Base-by-base conservation (phyloP, 1,284 basidiomycete species). In the Malassezia japonica region DNA sequence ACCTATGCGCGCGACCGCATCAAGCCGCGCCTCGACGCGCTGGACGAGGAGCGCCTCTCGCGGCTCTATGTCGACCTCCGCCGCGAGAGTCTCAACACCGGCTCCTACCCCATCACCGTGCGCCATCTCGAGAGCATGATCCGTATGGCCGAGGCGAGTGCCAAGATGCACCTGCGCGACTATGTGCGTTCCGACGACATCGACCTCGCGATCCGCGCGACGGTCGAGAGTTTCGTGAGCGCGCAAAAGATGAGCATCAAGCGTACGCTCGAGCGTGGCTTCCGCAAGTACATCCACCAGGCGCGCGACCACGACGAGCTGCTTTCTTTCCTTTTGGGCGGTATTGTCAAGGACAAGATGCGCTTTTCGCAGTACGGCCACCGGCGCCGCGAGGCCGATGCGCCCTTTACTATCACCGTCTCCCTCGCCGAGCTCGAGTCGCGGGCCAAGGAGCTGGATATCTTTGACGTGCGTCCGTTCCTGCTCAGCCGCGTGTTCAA, bases 41-140 rank as follows among this genome's bases (percentile, higher is more conserved):
- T 98, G 58, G 94, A 99, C 75, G 86, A 92, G 74, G 90, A 96
- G 72, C 96, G 96, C 74, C 80, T 98, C 15, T 79, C 90, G 8
- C 80, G 83, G n/a, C 80, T 99, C 37, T 98, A 94, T 74, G 84
- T 88, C n/a, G 94, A 99, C 72, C 80, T 99, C 34, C 83, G 94
- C 43, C 84, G 90, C 57, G 94, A 99, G 74, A 95, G 90, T 2
- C 79, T 92, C 60, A 88, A 89, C 13, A 99, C 94, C 1, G 92
- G 92, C 29, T 95, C 89, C 18, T 95, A 88, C 77, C 92, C 92
- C 3, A 95, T 99, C 73, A 99, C 94, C 4, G 87, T 98, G 40
- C 86, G 94, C 59, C 94, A 96, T 71, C 76, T 99, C 55, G 94
- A 99, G 76, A 91, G 87, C 72, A 96, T 95, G 87, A 98, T 99